phyloP scores from a whole-genome alignment of 371 early-diverging fungal genomes.

The Mucor irregularis region DNA sequence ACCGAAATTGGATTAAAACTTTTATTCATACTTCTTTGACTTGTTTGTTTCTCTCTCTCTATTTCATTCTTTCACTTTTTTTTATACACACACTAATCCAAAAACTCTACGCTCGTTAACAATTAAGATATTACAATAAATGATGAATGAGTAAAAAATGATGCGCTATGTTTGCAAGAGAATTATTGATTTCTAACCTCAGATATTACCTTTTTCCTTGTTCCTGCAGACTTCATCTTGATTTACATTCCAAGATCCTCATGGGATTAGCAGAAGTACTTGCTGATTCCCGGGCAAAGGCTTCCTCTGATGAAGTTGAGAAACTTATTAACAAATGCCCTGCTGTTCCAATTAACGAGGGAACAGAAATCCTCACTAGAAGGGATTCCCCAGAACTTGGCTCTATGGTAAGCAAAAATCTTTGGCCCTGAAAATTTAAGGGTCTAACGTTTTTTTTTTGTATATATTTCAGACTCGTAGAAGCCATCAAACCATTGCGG shows the following conservation, averaged over 20 bases:
- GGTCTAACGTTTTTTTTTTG: not conserved
- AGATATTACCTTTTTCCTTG: too few species aligned
- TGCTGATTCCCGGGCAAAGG: conserved; percentile 49
- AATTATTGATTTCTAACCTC: too few species aligned
- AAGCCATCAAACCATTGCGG: conserved; percentile 47
- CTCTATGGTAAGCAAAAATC: conserved; percentile 16
- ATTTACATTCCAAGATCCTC: conserved; percentile 63
- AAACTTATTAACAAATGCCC: conserved; percentile 40
- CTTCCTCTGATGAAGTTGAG: conserved; percentile 34
- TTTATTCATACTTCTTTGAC: not conserved
- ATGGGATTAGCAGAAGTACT: conserved; percentile 61
- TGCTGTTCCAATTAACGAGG: conserved; percentile 33
- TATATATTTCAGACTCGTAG: conserved; percentile 52
- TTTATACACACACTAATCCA: too few species aligned
- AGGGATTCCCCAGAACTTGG: conserved; percentile 4
- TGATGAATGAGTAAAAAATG: conserved; percentile 1
- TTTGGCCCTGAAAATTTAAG: not conserved
- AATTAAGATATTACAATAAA: not conserved
- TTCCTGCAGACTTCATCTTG: conserved; percentile 23
- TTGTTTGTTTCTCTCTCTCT: not conserved
- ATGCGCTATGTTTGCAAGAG: too few species aligned
- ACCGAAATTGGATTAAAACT: not conserved
- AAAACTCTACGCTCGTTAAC: too few species aligned
- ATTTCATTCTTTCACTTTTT: not conserved
- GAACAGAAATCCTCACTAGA: conserved; percentile 18